These are phyloP conservation scores for Picochlorum sp. DNA, from an alignment of 139 green algal species.

Conservation along the genomic window DNA sequence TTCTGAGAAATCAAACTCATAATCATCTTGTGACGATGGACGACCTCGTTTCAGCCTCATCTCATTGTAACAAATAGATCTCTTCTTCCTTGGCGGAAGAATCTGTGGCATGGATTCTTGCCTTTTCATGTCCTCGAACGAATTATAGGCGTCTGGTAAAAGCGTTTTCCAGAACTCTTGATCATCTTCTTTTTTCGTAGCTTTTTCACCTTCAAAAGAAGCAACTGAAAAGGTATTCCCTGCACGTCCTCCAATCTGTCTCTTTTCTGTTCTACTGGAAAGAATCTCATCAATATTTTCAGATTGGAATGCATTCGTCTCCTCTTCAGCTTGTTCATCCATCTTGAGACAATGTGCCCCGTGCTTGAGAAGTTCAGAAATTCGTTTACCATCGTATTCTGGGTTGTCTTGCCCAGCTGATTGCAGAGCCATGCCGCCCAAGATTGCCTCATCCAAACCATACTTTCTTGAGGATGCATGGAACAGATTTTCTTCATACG, in stretches of 20 bases:
- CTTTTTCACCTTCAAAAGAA: slow-evolving; percentile 40
- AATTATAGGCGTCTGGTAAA: slow-evolving; percentile 52
- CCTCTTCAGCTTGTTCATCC: slow-evolving; percentile 23
- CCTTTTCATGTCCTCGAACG: neutral
- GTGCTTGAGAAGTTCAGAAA: slow-evolving; percentile 71
- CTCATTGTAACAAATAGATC: slow-evolving; percentile 47
- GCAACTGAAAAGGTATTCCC: slow-evolving; percentile 77
- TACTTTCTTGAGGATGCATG: slow-evolving; percentile 56
- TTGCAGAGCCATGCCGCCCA: slow-evolving; percentile 47
- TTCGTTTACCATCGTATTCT: slow-evolving; percentile 58
- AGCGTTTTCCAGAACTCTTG: slow-evolving; percentile 54
- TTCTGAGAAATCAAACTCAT: neutral
- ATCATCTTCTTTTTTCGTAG: slow-evolving; percentile 6
- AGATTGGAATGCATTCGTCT: slow-evolving; percentile 42
- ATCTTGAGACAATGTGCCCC: slow-evolving; percentile 65
- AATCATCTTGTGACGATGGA: neutral
- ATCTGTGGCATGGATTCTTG: slow-evolving; percentile 4
- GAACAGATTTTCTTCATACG: slow-evolving; percentile 86
- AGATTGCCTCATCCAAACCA: slow-evolving; percentile 86
- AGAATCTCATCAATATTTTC: slow-evolving; percentile 88
- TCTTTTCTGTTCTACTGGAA: slow-evolving; percentile 70
- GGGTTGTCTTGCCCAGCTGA: neutral
- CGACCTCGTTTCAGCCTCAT: neutral
- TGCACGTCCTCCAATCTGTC: slow-evolving; percentile 62
- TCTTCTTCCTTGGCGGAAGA: slow-evolving; percentile 35